Base-by-base conservation (phyloP, 768 basidiomycete species). In the Strobilomyces dryophilus region DNA sequence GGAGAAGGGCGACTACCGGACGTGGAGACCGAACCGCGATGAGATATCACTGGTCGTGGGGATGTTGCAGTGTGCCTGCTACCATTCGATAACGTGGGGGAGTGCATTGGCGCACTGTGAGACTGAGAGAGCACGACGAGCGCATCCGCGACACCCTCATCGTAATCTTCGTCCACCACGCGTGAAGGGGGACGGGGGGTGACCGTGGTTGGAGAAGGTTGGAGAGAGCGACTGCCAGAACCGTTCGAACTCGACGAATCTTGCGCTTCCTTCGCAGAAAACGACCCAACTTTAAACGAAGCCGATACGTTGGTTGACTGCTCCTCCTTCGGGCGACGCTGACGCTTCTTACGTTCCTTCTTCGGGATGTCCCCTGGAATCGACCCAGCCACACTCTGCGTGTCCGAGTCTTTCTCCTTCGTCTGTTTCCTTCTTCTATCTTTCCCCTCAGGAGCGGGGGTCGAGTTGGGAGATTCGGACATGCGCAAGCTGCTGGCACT, bases 151-250 rank as follows among this genome's bases (percentile, higher is more conserved):
- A 84, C 89, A 24, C 87, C 89, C 68, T 94, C 94, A 61, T 98
- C 94, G 60, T 97, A 97, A 61, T 97, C 89, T 60, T 98, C 94
- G 62, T 97, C 92, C 17, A 95, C 79, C 2, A 80, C 72, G 8
- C 94, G 78, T 11, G 82, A 74, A 8, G 85, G 83, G 17, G 83
- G 79, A 35, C 80, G 71, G 48, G 82, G 79, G 8, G 78, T 77
- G 18, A 76, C 79, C 52, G 77, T 81, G 2, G 81, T 88, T 1
- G 88, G 87, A 29, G 85, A 88, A 2, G 86, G 87, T 59, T 87
- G 87, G 37, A 83, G 74, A 1, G 86, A 88, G 27, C 85, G 73
- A 48, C 68, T 75, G 1, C 80, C 79, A 24, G 83, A 83, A 14
- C 81, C 80, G 53, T 79, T 81, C 8, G 87, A 88, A 64, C 85